Evolutionary conservation across 371 early-diverging fungal species (phyloP).

Genomic region (Rhizopus stolonifer): DNA sequence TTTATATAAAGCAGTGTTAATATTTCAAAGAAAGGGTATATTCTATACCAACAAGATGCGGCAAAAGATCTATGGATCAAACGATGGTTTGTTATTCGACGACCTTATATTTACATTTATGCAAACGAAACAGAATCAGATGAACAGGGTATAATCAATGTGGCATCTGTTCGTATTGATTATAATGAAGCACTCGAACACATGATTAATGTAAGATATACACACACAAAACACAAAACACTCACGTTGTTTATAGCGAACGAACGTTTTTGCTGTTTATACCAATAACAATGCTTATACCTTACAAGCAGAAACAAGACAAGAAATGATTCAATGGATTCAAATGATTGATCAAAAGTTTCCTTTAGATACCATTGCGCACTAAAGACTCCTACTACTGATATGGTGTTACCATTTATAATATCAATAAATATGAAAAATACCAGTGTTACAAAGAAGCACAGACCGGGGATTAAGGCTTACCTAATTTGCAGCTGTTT

Average conservation of each 20-base stretch:
- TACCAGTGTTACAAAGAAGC: no score
- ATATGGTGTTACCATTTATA: no score
- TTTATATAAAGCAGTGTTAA: slow-evolving; percentile 52
- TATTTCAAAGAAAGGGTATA: slow-evolving; percentile 60
- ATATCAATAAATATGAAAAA: no score
- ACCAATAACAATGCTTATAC: slow-evolving; percentile 77
- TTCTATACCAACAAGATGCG: slow-evolving; percentile 61
- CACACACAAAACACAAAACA: no score
- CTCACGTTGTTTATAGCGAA: slow-evolving; percentile 40
- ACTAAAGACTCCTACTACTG: no score
- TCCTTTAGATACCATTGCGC: slow-evolving; percentile 39
- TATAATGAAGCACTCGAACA: slow-evolving; percentile 66
- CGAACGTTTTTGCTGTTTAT: slow-evolving; percentile 77
- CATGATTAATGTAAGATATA: slow-evolving; percentile 63
- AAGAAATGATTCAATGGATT: slow-evolving; percentile 80
- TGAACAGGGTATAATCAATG: slow-evolving; percentile 73
- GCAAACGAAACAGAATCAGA: slow-evolving; percentile 60
- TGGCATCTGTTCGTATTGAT: slow-evolving; percentile 70
- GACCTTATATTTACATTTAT: slow-evolving; percentile 83
- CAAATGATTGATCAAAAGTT: slow-evolving; percentile 66
- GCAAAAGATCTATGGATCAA: slow-evolving; percentile 71
- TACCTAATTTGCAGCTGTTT: no score
- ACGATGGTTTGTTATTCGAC: slow-evolving; percentile 82
- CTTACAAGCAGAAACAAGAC: slow-evolving; percentile 66
- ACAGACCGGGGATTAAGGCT: no score